Evolutionary conservation across 2,329 filamentous ascomycete species (phyloP).

Genomic region (Rhynchosporium graminicola): DNA sequence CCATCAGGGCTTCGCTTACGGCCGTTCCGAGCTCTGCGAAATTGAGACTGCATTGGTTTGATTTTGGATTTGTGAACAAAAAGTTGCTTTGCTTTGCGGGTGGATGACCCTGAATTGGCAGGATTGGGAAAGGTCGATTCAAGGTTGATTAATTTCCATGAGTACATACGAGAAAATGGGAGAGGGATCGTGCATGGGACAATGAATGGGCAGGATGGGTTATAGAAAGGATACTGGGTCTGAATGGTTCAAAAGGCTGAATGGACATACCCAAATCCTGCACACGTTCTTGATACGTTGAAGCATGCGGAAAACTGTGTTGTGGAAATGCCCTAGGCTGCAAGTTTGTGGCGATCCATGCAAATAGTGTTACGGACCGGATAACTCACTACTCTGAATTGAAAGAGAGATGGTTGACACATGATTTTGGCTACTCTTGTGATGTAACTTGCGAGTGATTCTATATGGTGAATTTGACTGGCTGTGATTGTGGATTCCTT

Average conservation of each 20-base stretch:
- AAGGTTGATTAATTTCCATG: constrained; percentile 9
- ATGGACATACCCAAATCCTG: background rate
- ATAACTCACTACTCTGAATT: constrained; percentile 3
- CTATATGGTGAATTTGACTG: background rate
- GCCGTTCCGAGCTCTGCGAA: constrained; percentile 7
- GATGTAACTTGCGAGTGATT: too few relatives aligned
- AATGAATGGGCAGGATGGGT: background rate
- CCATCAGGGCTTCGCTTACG: constrained; percentile 5
- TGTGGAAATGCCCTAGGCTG: background rate
- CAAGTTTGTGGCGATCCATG: background rate
- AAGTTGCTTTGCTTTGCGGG: constrained; percentile 13
- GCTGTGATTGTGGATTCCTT: background rate
- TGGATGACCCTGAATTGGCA: background rate
- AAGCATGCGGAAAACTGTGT: background rate
- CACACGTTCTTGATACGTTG: background rate
- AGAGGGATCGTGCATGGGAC: background rate
- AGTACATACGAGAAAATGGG: constrained; percentile 20
- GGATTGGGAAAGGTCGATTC: background rate
- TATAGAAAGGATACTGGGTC: constrained; percentile 7
- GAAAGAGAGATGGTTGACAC: constrained; percentile 4
- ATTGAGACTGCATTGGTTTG: constrained; percentile 17
- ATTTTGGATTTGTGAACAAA: constrained; percentile 20
- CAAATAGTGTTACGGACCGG: background rate
- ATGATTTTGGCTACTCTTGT: background rate
- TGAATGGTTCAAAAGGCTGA: background rate